phyloP scores from a whole-genome alignment of 2,329 filamentous ascomycete genomes.

The Venturia pyrina region DNA sequence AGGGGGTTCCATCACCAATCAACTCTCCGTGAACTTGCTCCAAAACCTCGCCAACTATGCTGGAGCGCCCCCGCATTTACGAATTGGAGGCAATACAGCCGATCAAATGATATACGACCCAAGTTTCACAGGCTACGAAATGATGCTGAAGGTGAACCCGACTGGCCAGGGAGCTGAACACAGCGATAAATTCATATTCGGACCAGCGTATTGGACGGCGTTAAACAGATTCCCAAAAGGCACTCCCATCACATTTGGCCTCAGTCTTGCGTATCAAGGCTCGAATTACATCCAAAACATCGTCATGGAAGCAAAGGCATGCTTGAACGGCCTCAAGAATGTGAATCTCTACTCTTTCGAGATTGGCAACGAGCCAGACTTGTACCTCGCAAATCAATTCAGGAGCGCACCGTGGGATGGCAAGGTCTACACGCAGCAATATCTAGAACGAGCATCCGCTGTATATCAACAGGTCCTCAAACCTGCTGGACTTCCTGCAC shows the following conservation, averaged over 20 bases:
- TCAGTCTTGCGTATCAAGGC: constrained; percentile 40
- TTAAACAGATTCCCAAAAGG: constrained; percentile 40
- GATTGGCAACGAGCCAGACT: constrained; percentile 35
- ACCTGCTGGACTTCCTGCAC: constrained; percentile 29
- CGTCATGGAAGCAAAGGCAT: constrained; percentile 30
- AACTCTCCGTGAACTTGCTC: constrained; percentile 37
- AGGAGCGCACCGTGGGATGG: constrained; percentile 35
- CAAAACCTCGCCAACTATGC: constrained; percentile 40
- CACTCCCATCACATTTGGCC: constrained; percentile 40
- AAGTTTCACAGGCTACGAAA: constrained; percentile 22
- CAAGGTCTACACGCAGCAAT: constrained; percentile 34
- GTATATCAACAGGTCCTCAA: constrained; percentile 37
- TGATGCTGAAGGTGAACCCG: constrained; percentile 30
- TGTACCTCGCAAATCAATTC: constrained; percentile 35
- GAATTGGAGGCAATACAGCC: constrained; percentile 42
- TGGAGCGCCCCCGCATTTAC: constrained; percentile 38
- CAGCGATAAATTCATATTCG: constrained; percentile 34
- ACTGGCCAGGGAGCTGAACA: constrained; percentile 31
- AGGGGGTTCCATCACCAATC: constrained; percentile 32
- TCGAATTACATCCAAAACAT: constrained; percentile 36
- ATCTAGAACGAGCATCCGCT: constrained; percentile 33
- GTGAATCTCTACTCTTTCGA: constrained; percentile 32
- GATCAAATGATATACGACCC: constrained; percentile 39
- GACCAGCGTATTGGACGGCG: constrained; percentile 37
- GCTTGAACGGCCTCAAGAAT: constrained; percentile 27